Evolutionary conservation across 371 early-diverging fungal species (phyloP).

Genomic region (Rhizopus sp.): DNA sequence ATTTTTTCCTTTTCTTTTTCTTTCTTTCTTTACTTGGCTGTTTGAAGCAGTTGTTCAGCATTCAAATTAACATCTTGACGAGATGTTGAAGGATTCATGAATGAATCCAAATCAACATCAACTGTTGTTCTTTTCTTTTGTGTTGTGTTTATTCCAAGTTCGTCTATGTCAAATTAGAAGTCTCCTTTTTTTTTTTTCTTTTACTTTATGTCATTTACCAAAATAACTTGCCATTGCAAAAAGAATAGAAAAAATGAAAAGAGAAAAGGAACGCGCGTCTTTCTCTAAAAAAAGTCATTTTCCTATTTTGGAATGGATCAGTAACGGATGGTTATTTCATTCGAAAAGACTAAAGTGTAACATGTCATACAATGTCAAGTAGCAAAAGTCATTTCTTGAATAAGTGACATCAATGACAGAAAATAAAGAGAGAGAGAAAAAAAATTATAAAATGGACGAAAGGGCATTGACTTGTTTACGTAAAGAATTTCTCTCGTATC

Average conservation of each 20-base stretch:
- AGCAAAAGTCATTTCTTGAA: too few species aligned
- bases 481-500: background rate
- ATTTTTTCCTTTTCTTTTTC: background rate
- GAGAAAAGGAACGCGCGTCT: background rate
- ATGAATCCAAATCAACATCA: constrained; percentile 43
- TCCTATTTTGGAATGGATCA: constrained; percentile 2
- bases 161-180: constrained; percentile 20
- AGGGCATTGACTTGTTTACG: too few species aligned
- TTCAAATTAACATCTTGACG: constrained; percentile 2
- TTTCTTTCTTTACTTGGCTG: constrained; percentile 34
- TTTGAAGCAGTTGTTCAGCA: constrained; percentile 34
- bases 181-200: too few species aligned
- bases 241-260: constrained; percentile 1
- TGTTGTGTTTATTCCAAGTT: constrained; percentile 30
- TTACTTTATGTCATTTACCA: constrained; percentile 16
- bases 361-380: too few species aligned
- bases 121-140: constrained; percentile 20
- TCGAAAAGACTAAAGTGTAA: too few species aligned
- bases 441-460: too few species aligned
- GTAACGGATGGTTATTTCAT: background rate
- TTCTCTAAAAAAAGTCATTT: background rate
- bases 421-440: too few species aligned
- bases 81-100: constrained; percentile 31
- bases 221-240: constrained; percentile 34
- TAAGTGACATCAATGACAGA: too few species aligned